Percentiles rank a stretch among this genome's conserved stretches.
These are phyloP conservation scores for Cordia subcordata DNA, from an alignment of 257 asterid genomes.

Conservation along the genomic window DNA sequence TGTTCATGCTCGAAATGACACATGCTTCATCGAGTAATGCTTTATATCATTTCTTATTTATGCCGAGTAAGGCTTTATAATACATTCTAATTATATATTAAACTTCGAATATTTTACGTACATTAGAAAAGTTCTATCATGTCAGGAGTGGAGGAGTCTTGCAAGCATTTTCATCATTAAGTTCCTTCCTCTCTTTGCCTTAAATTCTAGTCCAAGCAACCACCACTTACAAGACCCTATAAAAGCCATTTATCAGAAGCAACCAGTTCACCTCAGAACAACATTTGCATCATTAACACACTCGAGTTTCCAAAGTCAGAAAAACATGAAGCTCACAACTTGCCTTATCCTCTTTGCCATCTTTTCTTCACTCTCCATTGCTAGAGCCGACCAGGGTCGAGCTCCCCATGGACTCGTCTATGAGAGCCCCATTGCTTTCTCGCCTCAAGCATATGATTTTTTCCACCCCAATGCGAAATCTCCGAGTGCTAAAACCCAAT, in stretches of 20 bases:
- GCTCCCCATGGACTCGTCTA: slow-evolving; percentile 36
- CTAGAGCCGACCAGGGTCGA: slow-evolving; percentile 31
- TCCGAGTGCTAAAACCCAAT: slow-evolving; percentile 7
- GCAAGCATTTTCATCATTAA: not conserved
- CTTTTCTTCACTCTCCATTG: slow-evolving; percentile 1
- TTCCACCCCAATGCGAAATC: slow-evolving; percentile 34
- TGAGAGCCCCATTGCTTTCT: slow-evolving; percentile 32
- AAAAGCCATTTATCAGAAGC: not conserved
- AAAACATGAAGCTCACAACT: not conserved
- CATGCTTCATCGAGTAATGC: no score
- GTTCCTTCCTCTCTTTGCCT: not conserved
- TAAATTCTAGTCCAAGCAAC: slow-evolving; percentile 5
- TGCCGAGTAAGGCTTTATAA: no score
- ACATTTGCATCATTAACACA: not conserved
- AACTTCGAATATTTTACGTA: no score
- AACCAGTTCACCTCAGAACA: not conserved
- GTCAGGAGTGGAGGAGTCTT: no score
- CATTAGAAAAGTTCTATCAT: no score
- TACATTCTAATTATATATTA: no score
- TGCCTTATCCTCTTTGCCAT: not conserved
- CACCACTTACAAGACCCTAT: slow-evolving; percentile 1
- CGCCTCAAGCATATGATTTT: slow-evolving; percentile 41
- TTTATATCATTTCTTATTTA: no score
- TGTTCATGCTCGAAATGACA: no score
- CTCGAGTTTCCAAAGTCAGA: not conserved